phyloP scores from a whole-genome alignment of 805 yeast species.

The Candida koratica region DNA sequence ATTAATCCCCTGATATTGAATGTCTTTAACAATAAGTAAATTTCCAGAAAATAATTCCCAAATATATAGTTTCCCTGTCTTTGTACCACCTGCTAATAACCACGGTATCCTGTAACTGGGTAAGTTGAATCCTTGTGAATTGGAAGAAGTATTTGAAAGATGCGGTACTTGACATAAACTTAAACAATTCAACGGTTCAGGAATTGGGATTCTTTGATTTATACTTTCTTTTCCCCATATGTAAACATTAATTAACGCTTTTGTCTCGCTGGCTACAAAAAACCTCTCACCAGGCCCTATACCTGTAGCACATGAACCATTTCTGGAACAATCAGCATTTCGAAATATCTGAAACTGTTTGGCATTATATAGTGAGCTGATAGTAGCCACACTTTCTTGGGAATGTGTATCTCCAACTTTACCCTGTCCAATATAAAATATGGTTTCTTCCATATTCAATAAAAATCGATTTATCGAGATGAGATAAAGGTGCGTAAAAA shows the following conservation, averaged over 20 bases:
- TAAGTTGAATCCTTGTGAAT: constrained; percentile 14
- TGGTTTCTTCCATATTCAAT: constrained; percentile 49
- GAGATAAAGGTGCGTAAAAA: no score
- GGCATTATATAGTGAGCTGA: constrained; percentile 45
- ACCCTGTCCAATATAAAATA: constrained; percentile 45
- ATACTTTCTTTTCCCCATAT: constrained; percentile 66
- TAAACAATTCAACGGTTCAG: constrained; percentile 68
- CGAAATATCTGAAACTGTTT: constrained; percentile 49
- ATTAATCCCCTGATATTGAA: constrained; percentile 78
- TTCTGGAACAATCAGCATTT: constrained; percentile 44
- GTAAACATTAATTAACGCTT: constrained; percentile 74
- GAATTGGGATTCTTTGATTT: constrained; percentile 78
- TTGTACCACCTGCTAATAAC: constrained; percentile 69
- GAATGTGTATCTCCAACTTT: constrained; percentile 42
- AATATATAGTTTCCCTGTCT: constrained; percentile 70
- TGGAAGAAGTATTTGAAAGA: neutral
- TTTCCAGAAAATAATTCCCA: constrained; percentile 86
- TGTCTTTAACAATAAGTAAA: constrained; percentile 65
- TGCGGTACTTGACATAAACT: constrained; percentile 29
- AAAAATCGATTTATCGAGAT: no score
- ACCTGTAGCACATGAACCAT: constrained; percentile 48
- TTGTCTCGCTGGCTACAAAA: constrained; percentile 62
- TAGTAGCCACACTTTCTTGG: constrained; percentile 38
- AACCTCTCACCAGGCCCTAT: constrained; percentile 47
- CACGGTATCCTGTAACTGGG: constrained; percentile 53